These are phyloP conservation scores for Diospyros lotus DNA, from an alignment of 148 eudicot species.

Conservation along the genomic window DNA sequence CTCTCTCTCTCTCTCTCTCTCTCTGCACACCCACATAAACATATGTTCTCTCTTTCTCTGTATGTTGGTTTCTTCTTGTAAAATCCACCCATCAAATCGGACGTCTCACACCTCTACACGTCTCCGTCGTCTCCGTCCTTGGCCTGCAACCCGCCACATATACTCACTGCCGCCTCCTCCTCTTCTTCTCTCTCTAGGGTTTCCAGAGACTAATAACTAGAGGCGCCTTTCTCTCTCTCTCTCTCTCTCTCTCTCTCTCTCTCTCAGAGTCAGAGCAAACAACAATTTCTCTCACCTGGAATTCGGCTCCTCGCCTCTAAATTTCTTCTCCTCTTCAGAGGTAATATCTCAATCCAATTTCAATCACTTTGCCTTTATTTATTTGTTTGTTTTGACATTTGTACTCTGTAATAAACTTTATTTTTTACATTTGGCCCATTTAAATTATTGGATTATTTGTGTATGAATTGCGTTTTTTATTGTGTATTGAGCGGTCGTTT, in stretches of 20 bases:
- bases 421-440: not conserved
- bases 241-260: slow-evolving; percentile 5
- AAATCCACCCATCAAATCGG: slow-evolving; percentile 7
- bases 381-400: no score
- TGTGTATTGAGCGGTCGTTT: not conserved
- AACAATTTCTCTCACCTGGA: slow-evolving; percentile 1
- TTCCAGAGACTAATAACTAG: slow-evolving; percentile 6
- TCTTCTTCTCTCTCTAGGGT: slow-evolving; percentile 14
- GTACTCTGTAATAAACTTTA: no score
- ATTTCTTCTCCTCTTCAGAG: not conserved
- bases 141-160: slow-evolving; percentile 10
- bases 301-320: not conserved
- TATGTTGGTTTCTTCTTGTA: slow-evolving; percentile 42
- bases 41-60: not conserved
- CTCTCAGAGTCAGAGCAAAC: not conserved
- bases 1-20: slow-evolving; percentile 13
- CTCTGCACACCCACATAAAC: not conserved
- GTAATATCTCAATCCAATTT: slow-evolving; percentile 10
- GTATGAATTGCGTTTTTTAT: not conserved
- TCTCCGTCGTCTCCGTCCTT: slow-evolving; percentile 16
- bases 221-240: slow-evolving; percentile 1
- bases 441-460: not conserved
- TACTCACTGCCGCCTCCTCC: slow-evolving; percentile 7
- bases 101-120: slow-evolving; percentile 14
- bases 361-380: not conserved